These are phyloP conservation scores for Fusarium anthophilum DNA, from an alignment of 2,329 filamentous ascomycete species.

Conservation along the genomic window DNA sequence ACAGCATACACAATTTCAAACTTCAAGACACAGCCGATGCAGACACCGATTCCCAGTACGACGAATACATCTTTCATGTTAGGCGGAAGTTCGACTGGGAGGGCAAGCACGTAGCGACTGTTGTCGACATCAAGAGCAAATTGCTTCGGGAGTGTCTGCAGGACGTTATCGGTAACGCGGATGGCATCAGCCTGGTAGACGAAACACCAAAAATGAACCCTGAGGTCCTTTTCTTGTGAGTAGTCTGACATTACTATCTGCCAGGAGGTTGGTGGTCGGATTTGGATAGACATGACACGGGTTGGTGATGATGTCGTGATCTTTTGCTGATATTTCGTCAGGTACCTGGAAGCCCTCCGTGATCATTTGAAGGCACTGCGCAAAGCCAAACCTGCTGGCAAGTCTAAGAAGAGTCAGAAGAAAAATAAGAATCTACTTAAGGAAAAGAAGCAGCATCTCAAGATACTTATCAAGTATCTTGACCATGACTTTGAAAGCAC, in stretches of 20 bases:
- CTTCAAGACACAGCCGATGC: conserved; percentile 64
- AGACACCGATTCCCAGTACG: conserved; percentile 65
- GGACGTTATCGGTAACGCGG: conserved; percentile 49
- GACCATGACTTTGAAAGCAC: conserved; percentile 81
- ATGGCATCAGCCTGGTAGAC: conserved; percentile 78
- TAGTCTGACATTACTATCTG: not conserved
- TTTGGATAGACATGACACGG: no score
- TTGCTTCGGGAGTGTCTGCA: conserved; percentile 71
- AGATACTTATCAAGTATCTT: conserved; percentile 78
- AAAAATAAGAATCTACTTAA: conserved; percentile 68
- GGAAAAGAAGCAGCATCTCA: conserved; percentile 71
- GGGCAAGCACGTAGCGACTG: conserved; percentile 76
- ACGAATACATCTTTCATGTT: conserved; percentile 85
- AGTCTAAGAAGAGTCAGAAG: conserved; percentile 65
- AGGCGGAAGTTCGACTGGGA: conserved; percentile 85
- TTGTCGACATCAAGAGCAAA: conserved; percentile 88
- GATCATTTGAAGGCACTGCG: conserved; percentile 71
- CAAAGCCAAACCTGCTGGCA: conserved; percentile 58
- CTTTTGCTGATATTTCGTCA: conserved; percentile 32
- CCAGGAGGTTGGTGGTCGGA: not conserved
- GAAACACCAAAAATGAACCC: conserved; percentile 79
- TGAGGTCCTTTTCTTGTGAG: conserved; percentile 73
- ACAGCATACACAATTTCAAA: conserved; percentile 59
- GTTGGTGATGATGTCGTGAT: not conserved
- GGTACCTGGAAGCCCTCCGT: conserved; percentile 82